These are phyloP conservation scores for Calonectria multiphialidica DNA, from an alignment of 2,329 filamentous ascomycete species.

Conservation along the genomic window DNA sequence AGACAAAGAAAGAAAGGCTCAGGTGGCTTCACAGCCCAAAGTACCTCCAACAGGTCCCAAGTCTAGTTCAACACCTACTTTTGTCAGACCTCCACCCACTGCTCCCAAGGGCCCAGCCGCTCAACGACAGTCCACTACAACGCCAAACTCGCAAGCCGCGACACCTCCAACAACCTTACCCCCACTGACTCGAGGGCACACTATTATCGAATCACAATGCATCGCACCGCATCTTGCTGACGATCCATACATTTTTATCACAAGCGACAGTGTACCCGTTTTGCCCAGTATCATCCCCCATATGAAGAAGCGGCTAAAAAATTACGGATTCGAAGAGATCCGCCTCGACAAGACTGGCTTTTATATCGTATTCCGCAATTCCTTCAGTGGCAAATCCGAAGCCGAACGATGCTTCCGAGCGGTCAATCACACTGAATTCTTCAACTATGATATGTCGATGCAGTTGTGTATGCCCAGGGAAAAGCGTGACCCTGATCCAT, in stretches of 20 bases:
- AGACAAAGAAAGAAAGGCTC: constrained; percentile 50
- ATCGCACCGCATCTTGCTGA: constrained; percentile 78
- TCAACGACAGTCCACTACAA: constrained; percentile 53
- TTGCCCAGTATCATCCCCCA: constrained; percentile 88
- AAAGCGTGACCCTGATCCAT: constrained; percentile 39
- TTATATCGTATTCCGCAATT: constrained; percentile 90
- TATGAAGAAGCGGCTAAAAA: constrained; percentile 89
- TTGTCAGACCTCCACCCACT: constrained; percentile 75
- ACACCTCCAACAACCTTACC: constrained; percentile 44
- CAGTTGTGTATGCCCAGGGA: constrained; percentile 68
- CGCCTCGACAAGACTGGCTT: constrained; percentile 89
- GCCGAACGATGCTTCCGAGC: constrained; percentile 83
- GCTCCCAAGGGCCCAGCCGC: constrained; percentile 88
- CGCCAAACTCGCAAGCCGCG: constrained; percentile 47
- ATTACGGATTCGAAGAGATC: constrained; percentile 84
- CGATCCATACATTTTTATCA: constrained; percentile 91
- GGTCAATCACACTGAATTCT: constrained; percentile 86
- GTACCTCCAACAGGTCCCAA: constrained; percentile 54
- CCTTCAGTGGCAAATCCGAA: constrained; percentile 80
- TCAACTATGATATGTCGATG: constrained; percentile 94
- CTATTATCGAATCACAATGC: constrained; percentile 73
- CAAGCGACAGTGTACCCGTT: constrained; percentile 88
- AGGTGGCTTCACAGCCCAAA: constrained; percentile 47
- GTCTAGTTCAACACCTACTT: constrained; percentile 41
- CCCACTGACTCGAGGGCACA: constrained; percentile 47